Evolutionary conservation across 78 protist genomes (phyloP), one percentile per base, ranked within the genome.

Genomic region (slime mould (Dictyostelium discoideum)): DNA sequence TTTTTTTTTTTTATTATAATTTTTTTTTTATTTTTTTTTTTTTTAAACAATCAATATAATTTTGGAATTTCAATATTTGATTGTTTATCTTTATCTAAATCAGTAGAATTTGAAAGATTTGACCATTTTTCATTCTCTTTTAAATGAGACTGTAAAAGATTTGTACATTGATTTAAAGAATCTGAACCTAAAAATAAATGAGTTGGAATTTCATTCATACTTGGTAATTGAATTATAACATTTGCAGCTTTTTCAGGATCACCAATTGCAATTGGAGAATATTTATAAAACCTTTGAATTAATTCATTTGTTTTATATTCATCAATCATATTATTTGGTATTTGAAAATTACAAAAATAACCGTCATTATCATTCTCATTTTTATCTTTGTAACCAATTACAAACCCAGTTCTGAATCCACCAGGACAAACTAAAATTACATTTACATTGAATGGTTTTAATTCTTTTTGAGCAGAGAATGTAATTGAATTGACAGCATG

Each of bases 361-460:
- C 8, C 60, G 1, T 11, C 11, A 9, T 50, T 7, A 9, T 50
- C 60, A 50, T 11, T 50, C 8, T 50, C 1, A 11, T 50, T 50
- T 50, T 50, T 13, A 50, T 50, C 11, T 6, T 50, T 50, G 8
- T 50, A 50, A 50, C 73, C 73, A 63, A 22, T 63, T 2, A 63
- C 26, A 63, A 63, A 63, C 8, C 73, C 14, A 3, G 80, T 73
- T 73, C 80, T 22, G 32, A 73, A 26, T 5, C 37, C 80, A 26
- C 80, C 92, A 32, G 92, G 92, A 72, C 54, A n/a, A 48, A 86
- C 54, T 10, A 79, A 24, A 20, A 57, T 54, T 20, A 50, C 92
- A n/a, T 54, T 74, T 9, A 86, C 2, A 18, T 37, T 37, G 29
- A 86, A 86, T 86, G 69, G 92, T 54, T 54, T 44, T 63, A 86